Percentiles rank a stretch among this genome's conserved stretches.
Conservation (phyloP, 345 rosid genomes). For the Dipteronia sinensis region DNA sequence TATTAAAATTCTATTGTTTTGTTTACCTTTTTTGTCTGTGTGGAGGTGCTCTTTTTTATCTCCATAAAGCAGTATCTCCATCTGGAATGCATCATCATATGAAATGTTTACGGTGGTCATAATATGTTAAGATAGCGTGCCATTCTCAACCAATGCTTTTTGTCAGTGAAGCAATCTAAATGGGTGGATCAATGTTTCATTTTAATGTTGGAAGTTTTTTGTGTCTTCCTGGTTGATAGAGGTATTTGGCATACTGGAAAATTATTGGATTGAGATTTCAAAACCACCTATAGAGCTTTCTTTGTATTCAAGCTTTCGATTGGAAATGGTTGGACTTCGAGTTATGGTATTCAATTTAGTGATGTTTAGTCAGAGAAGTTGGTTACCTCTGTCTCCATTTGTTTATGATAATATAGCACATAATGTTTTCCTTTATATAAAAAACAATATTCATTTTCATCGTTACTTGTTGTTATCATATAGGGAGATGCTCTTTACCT, state of each 20-base stretch:
- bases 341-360: background rate
- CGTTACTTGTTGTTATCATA: slow-evolving; percentile 2
- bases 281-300: background rate
- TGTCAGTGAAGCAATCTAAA: background rate
- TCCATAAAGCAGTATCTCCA: background rate
- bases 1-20: background rate
- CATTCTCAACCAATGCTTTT: background rate
- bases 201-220: background rate
- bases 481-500: slow-evolving; percentile 78
- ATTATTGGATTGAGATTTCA: background rate
- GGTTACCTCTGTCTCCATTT: background rate
- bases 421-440: no score
- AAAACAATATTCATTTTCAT: background rate
- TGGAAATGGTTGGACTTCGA: background rate
- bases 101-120: background rate
- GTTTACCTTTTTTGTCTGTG: background rate
- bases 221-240: background rate
- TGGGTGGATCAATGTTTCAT: background rate
- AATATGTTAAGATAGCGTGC: background rate
- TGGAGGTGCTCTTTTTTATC: background rate
- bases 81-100: background rate
- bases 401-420: no score
- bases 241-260: background rate
- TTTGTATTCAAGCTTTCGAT: background rate
- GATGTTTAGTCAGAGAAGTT: background rate